Base-by-base conservation (phyloP, 768 basidiomycete species). In the Favolaschia claudopus region DNA sequence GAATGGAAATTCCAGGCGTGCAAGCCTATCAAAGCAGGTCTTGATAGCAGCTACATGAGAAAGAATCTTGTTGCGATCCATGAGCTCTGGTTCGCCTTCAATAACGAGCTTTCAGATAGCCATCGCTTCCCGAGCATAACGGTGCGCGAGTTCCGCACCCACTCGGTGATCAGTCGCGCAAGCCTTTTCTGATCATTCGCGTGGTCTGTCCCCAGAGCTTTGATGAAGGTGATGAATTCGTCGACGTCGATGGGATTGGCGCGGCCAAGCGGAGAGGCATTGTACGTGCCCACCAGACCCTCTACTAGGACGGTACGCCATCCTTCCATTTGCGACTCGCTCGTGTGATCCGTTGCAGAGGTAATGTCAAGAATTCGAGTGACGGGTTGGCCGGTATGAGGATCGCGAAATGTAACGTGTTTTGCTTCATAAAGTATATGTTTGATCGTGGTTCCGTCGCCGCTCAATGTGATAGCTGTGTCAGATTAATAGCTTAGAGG, bases 151-250 rank as follows among this genome's bases (percentile, higher is more conserved):
- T 27, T 47, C 32, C 43, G 55, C 49, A 7, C 42, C 55, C 55
- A 58, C 1, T 29, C 20, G 7, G 37, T 38, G 1, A 36, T 20
- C 22, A 65, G 43, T 1, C 60, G 56, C 7, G 36, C 51, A 1
- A 64, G 43, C 44, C 67, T 66, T 37, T 67, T 70, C 39, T 72
- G 67, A 33, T 73, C 73, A 19, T 55, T 62, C 0, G 69, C 68
- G 43, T 72, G 72, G 53, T 73, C 69, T 1, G 64, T 58, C 12
- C 53, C 39, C 9, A 69, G 29, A 0, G 60, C 67, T 4, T 34
- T 65, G 31, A 70, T 39, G 29, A 60, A 62, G 4, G 25, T 32
- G 1, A 55, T 27, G 34, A 69, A 64, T 20, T 66, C 48, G 10
- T 40, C 48, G 9, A 29, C 14, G 17, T 64, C 49, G 20, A 56